These are phyloP conservation scores for Monilinia fructicola DNA, from an alignment of 2,329 filamentous ascomycete species.

Conservation along the genomic window DNA sequence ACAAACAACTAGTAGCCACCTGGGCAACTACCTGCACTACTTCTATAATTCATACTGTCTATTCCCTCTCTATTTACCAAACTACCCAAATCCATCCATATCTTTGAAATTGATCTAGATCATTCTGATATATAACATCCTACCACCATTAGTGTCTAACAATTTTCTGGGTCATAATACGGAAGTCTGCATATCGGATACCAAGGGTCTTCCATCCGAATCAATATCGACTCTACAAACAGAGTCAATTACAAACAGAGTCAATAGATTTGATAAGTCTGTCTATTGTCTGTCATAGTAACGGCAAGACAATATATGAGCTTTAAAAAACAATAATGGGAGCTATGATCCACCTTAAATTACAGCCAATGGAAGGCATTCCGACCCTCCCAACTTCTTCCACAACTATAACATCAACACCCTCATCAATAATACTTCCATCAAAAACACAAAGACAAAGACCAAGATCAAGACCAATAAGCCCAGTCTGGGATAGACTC, in stretches of 20 bases:
- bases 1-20: no score
- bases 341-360: constrained; percentile 21
- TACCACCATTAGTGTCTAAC: constrained; percentile 11
- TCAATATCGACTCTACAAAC: constrained; percentile 18
- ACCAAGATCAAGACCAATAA: constrained; percentile 30
- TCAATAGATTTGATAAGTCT: background rate
- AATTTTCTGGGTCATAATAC: constrained; percentile 13
- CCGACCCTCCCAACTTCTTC: background rate
- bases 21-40: no score
- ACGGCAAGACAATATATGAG: background rate
- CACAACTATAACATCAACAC: constrained; percentile 14
- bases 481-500: constrained; percentile 24
- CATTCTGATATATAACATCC: background rate
- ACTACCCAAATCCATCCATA: no score
- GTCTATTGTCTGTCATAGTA: constrained; percentile 1
- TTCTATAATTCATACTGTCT: no score
- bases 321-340: constrained; percentile 1
- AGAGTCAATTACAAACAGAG: background rate
- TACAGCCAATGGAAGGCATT: constrained; percentile 20
- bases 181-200: constrained; percentile 22
- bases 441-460: constrained; percentile 25
- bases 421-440: constrained; percentile 10
- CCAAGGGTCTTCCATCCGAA: constrained; percentile 16
- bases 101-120: background rate
- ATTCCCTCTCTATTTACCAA: background rate